A percentile compares a stretch with the other conserved stretches of the same genome.
Evolutionary conservation across 495 filamentous ascomycete species (phyloP).

Genomic region (Cenococcum geophilum): DNA sequence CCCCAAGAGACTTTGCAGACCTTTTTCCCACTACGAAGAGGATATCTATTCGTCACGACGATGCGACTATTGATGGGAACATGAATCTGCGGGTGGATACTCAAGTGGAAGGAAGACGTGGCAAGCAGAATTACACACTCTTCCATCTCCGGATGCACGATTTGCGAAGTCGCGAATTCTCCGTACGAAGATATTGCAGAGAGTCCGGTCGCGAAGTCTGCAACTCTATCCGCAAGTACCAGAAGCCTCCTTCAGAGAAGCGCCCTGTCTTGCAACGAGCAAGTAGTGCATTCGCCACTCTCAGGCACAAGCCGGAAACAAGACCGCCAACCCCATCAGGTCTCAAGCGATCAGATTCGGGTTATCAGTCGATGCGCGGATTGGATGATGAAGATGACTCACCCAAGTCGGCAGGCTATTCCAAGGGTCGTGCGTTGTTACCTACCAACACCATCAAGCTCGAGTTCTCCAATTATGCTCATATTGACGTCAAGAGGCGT

Average conservation of each 20-base stretch:
- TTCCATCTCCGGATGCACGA: slow-evolving; percentile 97
- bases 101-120: slow-evolving; percentile 52
- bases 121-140: slow-evolving; percentile 66
- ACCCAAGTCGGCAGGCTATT: slow-evolving; percentile 38
- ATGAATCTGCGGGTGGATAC: slow-evolving; percentile 95
- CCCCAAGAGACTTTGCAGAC: slow-evolving; percentile 73
- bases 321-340: slow-evolving; percentile 43
- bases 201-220: slow-evolving; percentile 92
- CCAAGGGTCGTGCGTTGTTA: slow-evolving; percentile 34
- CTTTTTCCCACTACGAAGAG: slow-evolving; percentile 80
- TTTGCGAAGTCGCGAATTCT: slow-evolving; percentile 78
- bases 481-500: slow-evolving; percentile 71
- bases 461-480: slow-evolving; percentile 96
- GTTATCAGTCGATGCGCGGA: slow-evolving; percentile 46
- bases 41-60: slow-evolving; percentile 82
- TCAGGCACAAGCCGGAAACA: slow-evolving; percentile 53
- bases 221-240: slow-evolving; percentile 69
- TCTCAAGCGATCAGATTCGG: slow-evolving; percentile 53
- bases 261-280: slow-evolving; percentile 53
- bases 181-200: slow-evolving; percentile 83
- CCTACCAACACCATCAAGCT: slow-evolving; percentile 72
- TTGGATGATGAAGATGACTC: slow-evolving; percentile 42
- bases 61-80: slow-evolving; percentile 86
- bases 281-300: slow-evolving; percentile 60
- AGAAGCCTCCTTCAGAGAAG: slow-evolving; percentile 46